These are phyloP conservation scores for Neofusicoccum ribis DNA, from an alignment of 2,329 filamentous ascomycete species.

Conservation along the genomic window DNA sequence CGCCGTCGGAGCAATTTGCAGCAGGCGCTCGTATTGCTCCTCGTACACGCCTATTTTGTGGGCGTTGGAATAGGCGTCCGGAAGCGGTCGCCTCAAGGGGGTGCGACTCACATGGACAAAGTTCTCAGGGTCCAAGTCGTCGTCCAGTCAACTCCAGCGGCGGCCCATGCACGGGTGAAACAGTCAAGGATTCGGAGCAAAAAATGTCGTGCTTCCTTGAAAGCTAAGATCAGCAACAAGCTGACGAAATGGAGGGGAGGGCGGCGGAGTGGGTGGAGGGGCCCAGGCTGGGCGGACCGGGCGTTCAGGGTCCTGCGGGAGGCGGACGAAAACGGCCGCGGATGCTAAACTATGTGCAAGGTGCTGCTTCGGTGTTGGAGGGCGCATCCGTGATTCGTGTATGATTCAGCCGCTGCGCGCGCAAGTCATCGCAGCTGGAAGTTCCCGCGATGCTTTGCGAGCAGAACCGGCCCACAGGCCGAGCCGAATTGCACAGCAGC, in stretches of 20 bases:
- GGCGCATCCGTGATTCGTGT: not conserved
- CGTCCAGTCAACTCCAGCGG: not conserved
- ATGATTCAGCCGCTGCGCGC: not conserved
- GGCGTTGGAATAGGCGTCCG: not conserved
- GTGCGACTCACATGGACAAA: not conserved
- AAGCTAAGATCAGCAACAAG: not conserved
- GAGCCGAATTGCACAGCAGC: not conserved
- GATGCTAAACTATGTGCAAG: not conserved
- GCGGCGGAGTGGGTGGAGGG: not conserved
- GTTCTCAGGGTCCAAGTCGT: not conserved
- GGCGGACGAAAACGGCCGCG: slow-evolving; percentile 7
- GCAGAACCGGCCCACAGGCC: not conserved
- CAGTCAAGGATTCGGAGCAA: not conserved
- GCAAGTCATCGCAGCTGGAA: not conserved
- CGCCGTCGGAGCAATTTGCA: not conserved
- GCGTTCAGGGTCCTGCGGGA: slow-evolving; percentile 2
- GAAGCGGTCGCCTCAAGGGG: not conserved
- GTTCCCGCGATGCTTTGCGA: not conserved
- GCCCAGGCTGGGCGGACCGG: not conserved
- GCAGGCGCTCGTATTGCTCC: not conserved
- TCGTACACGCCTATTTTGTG: not conserved
- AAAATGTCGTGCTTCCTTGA: not conserved
- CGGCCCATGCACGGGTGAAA: not conserved
- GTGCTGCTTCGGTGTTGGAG: not conserved
- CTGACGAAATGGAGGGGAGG: not conserved